Evolutionary conservation across 352 stramenopile genomes (phyloP), one percentile per base, ranked within the genome.

Genomic region (Phytophthora ohioensis): DNA sequence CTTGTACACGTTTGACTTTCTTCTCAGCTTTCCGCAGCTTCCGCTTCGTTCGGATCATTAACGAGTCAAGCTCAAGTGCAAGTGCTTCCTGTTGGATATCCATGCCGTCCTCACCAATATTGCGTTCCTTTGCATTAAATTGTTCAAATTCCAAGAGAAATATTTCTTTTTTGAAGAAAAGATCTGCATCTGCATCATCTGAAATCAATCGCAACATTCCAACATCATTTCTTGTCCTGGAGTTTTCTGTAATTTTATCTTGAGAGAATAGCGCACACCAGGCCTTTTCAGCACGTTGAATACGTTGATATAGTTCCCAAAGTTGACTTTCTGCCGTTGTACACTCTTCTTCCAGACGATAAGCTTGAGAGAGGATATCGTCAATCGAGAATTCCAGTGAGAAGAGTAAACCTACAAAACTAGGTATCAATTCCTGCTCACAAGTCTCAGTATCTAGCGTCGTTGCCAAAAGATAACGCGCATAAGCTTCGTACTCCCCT

Each of bases 1-100:
- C 67, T 49, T 84, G 69, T 0, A 78, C 21, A 0, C 42, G 8
- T 17, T 67, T 81, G 10, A 73, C 47, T 51, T 91, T 90, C 62
- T 93, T 93, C 21, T 81, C 81, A 10, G 76, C 56, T 61, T 81
- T 86, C 31, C 82, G 81, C 27, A 83, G 59, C 59, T 91, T 90
- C 7, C 85, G 73, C 48, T 90, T 81, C 0, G 52, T 76, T 36
- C 51, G 27, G 15, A 60, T 76, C n/a, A 70, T 30, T 5, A 52
- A 39, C 10, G 51, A 32, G 3, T 69, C 56, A 7, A 73, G 46
- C 32, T 70, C 58, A n/a, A 67, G 32, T 7, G 7, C 36, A 32
- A 57, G 32, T 30, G 47, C 41, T 51, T 69, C 66, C 6, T 46
- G 59, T 17, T 65, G 67, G 27, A 49, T 48, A 12, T 63, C 5